Evolutionary conservation across 2,329 filamentous ascomycete species (phyloP), one percentile per base, ranked within the genome.

Genomic region (Colletotrichum gloeosporioides): DNA sequence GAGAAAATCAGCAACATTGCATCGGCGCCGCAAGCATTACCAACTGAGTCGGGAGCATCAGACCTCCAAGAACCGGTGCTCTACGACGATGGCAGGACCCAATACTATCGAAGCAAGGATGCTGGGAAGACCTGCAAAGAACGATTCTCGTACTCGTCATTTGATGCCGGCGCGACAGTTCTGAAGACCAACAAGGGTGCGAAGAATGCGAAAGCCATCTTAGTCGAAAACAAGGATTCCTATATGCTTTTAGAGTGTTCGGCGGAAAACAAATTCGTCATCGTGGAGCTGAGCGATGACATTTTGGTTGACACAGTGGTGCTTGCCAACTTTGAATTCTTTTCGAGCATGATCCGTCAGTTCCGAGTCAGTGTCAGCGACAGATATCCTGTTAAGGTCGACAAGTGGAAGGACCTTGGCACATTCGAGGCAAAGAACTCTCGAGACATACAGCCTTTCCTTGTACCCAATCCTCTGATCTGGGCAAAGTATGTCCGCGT

Each of bases 321-420:
- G n/a, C 89, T 99, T 70, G 97, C 96, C 77, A 99, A 99, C 83
- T 99, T 98, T 81, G 97, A 99, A 84, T 99, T 99, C 88, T 99
- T 99, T 88, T 98, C 96, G 71, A 98, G 96, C 82, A 98, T 98
- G 90, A 95, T 99, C 80, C 94, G 96, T 69, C 94, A 93, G 64
- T 98, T 99, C 84, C 91, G 95, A 68, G 92, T 99, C 79, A 98
- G 95, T 82, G 96, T 98, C 64, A 98, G 96, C 74, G 97, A 99
- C 86, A 93, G 95, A 73, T 99, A 98, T 84, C 97, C 97, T 1
- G 95, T 97, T 70, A 99, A 98, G 84, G 85, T 92, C 72, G 96
- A 98, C 66, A 95, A 97, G 80, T 99, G 97, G 97, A 95, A 94
- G 79, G 93, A 95, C 59, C 84, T 99, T 62, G 97, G 96, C 8